These are phyloP conservation scores for Heliosperma pusillum DNA, from an alignment of 148 eudicot species.

Conservation along the genomic window DNA sequence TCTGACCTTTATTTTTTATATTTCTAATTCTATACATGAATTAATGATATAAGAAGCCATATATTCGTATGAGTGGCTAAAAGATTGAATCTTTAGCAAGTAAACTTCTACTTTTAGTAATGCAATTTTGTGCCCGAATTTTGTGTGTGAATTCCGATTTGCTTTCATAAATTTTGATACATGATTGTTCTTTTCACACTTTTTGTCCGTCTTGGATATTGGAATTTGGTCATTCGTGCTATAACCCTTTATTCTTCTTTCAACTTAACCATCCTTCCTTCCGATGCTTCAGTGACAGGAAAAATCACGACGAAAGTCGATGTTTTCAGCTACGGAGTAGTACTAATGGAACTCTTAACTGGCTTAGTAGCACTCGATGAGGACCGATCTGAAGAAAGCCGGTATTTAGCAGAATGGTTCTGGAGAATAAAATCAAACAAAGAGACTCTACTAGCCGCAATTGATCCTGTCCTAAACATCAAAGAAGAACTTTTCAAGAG, in stretches of 20 bases:
- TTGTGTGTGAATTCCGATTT: too few relatives aligned
- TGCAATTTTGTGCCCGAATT: too few relatives aligned
- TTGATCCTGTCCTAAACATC: constrained; percentile 50
- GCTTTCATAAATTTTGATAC: not conserved
- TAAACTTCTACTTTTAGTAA: too few relatives aligned
- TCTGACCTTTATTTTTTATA: not conserved
- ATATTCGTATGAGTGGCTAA: too few relatives aligned
- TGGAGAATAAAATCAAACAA: constrained; percentile 51
- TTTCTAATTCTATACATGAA: too few relatives aligned
- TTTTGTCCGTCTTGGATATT: not conserved
- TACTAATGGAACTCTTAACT: constrained; percentile 76
- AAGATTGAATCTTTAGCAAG: too few relatives aligned
- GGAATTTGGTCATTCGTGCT: not conserved
- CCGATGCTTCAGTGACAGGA: constrained; percentile 54
- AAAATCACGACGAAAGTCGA: constrained; percentile 73
- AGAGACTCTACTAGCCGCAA: constrained; percentile 42
- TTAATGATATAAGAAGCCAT: too few relatives aligned
- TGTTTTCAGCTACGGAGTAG: constrained; percentile 84
- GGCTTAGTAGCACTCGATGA: constrained; percentile 76
- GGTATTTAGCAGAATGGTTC: constrained; percentile 77
- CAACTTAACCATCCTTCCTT: not conserved
- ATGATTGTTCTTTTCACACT: not conserved
- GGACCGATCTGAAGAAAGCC: constrained; percentile 59
- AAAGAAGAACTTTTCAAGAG: constrained; percentile 40
- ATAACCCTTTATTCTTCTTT: not conserved